Evolutionary conservation across 345 rosid genomes (phyloP).

Genomic region (Cardamine chenopodiifolia): DNA sequence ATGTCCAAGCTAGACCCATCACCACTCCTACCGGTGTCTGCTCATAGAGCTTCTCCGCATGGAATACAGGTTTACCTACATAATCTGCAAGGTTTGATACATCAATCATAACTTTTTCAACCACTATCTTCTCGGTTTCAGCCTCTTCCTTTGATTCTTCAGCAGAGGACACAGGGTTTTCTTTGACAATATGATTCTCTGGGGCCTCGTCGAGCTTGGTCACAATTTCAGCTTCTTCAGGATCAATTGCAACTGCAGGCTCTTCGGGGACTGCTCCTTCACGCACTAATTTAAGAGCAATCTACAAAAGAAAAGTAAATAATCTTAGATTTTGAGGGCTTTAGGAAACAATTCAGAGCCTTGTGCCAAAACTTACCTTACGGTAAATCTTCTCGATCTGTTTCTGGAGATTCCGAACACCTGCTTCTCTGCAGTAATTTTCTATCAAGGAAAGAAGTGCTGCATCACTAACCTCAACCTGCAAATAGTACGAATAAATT

Average conservation of each 20-base stretch:
- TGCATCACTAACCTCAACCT: conserved; percentile 93
- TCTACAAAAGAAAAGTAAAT: conserved; percentile 48
- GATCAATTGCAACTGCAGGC: conserved; percentile 48
- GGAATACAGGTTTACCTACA: conserved; percentile 96
- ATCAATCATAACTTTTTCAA: conserved; percentile 70
- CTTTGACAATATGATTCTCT: conserved; percentile 30
- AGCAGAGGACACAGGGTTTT: conserved; percentile 17
- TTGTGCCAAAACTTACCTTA: conserved; percentile 54
- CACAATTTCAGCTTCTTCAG: conserved; percentile 42
- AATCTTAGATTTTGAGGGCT: background rate
- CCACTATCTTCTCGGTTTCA: conserved; percentile 42
- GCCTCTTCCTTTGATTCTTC: conserved; percentile 54
- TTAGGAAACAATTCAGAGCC: background rate
- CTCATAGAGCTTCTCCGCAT: conserved; percentile 88
- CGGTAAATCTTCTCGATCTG: conserved; percentile 99
- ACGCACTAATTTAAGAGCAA: conserved; percentile 92
- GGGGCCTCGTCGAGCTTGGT: conserved; percentile 37
- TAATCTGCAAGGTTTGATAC: conserved; percentile 68
- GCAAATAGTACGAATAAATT: conserved; percentile 34
- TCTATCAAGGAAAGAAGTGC: conserved; percentile 89
- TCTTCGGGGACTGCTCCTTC: conserved; percentile 53
- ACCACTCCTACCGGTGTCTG: conserved; percentile 94
- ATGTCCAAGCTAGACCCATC: conserved; percentile 99
- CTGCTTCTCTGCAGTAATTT: conserved; percentile 98
- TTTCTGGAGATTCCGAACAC: conserved; percentile 98